phyloP scores from a whole-genome alignment of 2,329 filamentous ascomycete species.

The Ophiostoma angusticollis region DNA sequence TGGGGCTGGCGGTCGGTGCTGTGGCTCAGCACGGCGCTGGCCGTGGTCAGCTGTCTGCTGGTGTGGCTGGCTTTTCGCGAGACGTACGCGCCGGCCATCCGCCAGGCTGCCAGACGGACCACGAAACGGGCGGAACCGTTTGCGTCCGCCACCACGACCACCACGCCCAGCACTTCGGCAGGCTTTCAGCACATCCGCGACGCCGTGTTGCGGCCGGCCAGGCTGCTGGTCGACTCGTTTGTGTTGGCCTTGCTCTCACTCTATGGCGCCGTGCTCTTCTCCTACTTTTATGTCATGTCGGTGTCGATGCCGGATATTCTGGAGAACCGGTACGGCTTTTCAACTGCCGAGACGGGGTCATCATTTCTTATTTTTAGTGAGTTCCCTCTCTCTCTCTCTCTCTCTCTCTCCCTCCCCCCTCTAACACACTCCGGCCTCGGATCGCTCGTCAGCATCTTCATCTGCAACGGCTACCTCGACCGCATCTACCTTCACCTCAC shows the following conservation, averaged over 20 bases:
- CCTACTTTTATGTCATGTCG: slow-evolving; percentile 40
- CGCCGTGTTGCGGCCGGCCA: slow-evolving; percentile 33
- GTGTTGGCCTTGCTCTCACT: slow-evolving; percentile 31
- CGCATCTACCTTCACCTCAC: slow-evolving; percentile 37
- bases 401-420: neutral
- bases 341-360: slow-evolving; percentile 37
- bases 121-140: neutral
- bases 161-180: slow-evolving; percentile 21
- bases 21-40: slow-evolving; percentile 18
- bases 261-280: slow-evolving; percentile 35
- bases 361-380: slow-evolving; percentile 43
- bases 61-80: slow-evolving; percentile 20
- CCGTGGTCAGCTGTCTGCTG: slow-evolving; percentile 14
- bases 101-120: slow-evolving; percentile 21
- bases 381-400: slow-evolving; percentile 5
- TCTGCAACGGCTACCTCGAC: slow-evolving; percentile 40
- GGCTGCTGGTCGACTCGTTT: slow-evolving; percentile 32
- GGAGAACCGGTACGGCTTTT: slow-evolving; percentile 33
- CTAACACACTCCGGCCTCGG: slow-evolving; percentile 29
- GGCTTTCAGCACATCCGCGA: slow-evolving; percentile 37
- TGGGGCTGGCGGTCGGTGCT: slow-evolving; percentile 24
- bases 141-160: neutral
- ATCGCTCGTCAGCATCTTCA: slow-evolving; percentile 30
- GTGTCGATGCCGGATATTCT: slow-evolving; percentile 41
- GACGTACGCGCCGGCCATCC: slow-evolving; percentile 31